Conservation (phyloP, 176 grass and related monocot genomes). For the Aegilops longissima region DNA sequence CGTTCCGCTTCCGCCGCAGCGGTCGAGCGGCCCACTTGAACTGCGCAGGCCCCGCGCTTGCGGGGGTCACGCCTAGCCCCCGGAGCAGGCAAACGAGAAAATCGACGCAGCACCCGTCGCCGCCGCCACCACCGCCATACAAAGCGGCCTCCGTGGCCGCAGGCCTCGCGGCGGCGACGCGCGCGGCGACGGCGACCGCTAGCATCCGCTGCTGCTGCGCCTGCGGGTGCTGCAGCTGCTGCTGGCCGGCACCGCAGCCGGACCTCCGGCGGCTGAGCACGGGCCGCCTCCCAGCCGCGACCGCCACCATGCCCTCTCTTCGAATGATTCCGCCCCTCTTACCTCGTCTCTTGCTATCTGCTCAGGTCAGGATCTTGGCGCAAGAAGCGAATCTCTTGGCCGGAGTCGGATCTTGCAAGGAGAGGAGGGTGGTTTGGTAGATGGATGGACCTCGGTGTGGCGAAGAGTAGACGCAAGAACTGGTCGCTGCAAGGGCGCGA, state of each 20-base stretch:
- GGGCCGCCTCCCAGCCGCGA: conserved; percentile 12
- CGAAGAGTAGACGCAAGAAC: background rate
- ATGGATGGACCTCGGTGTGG: background rate
- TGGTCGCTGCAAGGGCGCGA: background rate
- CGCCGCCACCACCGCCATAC: background rate
- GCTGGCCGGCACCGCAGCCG: background rate
- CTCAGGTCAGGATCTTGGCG: background rate
- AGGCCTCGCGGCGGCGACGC: conserved; percentile 18
- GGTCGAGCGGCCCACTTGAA: conserved; percentile 17
- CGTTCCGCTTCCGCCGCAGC: conserved; percentile 25
- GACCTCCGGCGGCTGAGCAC: conserved; percentile 17
- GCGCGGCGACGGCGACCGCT: conserved; percentile 45
- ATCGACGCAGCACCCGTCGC: conserved; percentile 40
- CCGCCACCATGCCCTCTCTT: conserved; percentile 29
- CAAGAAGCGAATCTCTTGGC: background rate
- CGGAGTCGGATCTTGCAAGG: conserved; percentile 4
- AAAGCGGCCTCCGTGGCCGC: background rate
- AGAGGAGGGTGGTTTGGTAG: background rate
- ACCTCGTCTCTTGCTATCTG: background rate
- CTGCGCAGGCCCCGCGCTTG: conserved; percentile 7
- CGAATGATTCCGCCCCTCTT: background rate
- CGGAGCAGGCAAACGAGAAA: conserved; percentile 63
- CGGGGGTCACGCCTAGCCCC: conserved; percentile 47
- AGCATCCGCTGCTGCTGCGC: conserved; percentile 39
- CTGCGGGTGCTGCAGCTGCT: conserved; percentile 11